Percentiles rank a stretch among this genome's conserved stretches.
phyloP scores from a whole-genome alignment of 2,329 filamentous ascomycete genomes.

The Hymenoscyphus occultus region DNA sequence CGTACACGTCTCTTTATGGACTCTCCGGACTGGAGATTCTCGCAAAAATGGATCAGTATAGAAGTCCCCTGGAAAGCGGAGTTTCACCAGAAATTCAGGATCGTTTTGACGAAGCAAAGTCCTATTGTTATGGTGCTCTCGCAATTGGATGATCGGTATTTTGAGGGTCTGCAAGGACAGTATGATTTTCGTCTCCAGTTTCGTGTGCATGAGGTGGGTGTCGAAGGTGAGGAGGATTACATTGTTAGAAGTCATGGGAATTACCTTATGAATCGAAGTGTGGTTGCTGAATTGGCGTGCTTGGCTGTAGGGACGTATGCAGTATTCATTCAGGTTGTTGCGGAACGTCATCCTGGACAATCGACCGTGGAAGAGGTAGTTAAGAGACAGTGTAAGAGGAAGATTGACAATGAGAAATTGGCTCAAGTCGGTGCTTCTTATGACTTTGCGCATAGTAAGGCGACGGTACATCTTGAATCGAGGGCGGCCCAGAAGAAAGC shows the following conservation, averaged over 20 bases:
- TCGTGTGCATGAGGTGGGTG: constrained; percentile 46
- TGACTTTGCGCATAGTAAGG: constrained; percentile 59
- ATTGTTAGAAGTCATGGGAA: constrained; percentile 58
- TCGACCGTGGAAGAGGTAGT: constrained; percentile 56
- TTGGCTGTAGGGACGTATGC: constrained; percentile 56
- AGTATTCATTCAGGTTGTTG: constrained; percentile 55
- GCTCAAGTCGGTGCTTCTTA: constrained; percentile 57
- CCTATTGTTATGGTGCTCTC: constrained; percentile 59
- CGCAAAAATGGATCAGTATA: constrained; percentile 59
- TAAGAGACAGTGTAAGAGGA: constrained; percentile 45
- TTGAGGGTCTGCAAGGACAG: constrained; percentile 58
- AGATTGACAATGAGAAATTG: constrained; percentile 54
- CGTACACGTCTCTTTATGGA: constrained; percentile 60
- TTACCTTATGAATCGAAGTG: constrained; percentile 56
- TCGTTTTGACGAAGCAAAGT: constrained; percentile 53
- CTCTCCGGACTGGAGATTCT: constrained; percentile 52
- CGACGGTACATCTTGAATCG: constrained; percentile 49
- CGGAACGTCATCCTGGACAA: constrained; percentile 43
- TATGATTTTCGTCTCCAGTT: constrained; percentile 49
- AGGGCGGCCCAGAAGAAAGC: constrained; percentile 42
- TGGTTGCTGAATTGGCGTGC: constrained; percentile 55
- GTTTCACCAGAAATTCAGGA: constrained; percentile 60
- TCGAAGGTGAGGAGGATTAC: constrained; percentile 51
- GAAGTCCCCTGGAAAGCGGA: constrained; percentile 60
- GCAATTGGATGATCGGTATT: constrained; percentile 61